Evolutionary conservation across 306 rosid genomes (phyloP).

Genomic region (Glycine soja): DNA sequence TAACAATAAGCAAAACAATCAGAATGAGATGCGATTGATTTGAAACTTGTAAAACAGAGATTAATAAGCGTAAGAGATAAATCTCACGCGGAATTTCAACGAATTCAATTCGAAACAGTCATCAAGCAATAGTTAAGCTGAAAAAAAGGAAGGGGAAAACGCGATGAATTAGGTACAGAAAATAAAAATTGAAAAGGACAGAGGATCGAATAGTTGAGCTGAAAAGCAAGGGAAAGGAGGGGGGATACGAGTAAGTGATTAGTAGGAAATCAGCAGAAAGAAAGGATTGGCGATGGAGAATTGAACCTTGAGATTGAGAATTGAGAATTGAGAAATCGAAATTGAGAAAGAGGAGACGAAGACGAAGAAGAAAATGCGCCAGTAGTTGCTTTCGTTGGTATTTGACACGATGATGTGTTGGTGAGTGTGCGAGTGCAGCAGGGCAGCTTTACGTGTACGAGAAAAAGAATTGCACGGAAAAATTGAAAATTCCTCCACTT

Average conservation of each 20-base stretch:
- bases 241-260: neutral
- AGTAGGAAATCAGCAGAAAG: neutral
- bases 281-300: neutral
- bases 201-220: conserved; percentile 11
- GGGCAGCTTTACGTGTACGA: conserved; percentile 52
- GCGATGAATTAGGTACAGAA: neutral
- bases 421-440: neutral
- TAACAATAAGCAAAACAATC: conserved; percentile 13
- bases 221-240: neutral
- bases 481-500: conserved; percentile 40
- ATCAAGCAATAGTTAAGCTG: neutral
- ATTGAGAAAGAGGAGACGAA: conserved; percentile 26
- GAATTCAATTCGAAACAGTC: conserved; percentile 4
- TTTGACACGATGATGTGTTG: conserved; percentile 23
- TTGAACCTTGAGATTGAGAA: conserved; percentile 40
- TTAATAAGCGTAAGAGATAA: conserved; percentile 11
- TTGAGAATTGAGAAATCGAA: neutral
- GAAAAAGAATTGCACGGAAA: conserved; percentile 48
- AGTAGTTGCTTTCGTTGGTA: conserved; percentile 28
- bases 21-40: neutral
- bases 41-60: neutral
- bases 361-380: conserved; percentile 40
- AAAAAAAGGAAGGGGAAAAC: neutral
- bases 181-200: neutral
- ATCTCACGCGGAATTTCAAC: neutral